phyloP scores from a whole-genome alignment of 495 filamentous ascomycete genomes.

The Hypoxylon lienhwacheense region DNA sequence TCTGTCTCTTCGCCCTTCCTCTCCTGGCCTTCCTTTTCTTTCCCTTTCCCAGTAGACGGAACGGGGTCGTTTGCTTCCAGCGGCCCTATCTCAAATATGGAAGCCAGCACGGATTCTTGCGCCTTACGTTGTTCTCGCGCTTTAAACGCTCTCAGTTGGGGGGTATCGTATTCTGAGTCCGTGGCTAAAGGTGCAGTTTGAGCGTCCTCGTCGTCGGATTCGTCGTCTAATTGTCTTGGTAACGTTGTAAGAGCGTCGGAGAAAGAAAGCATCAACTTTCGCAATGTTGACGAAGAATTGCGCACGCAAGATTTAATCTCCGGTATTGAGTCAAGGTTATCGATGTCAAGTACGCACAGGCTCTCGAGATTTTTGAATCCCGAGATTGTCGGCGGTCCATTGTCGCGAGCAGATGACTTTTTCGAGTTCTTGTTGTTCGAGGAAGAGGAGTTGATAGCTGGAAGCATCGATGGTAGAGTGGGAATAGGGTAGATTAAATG shows the following conservation, averaged over 20 bases:
- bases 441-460: conserved; percentile 3
- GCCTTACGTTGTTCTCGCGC: conserved; percentile 53
- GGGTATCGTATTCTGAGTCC: conserved; percentile 31
- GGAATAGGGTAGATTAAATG: conserved; percentile 7
- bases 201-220: conserved; percentile 57
- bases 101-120: conserved; percentile 58
- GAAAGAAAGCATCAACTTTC: conserved; percentile 59
- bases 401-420: conserved; percentile 13
- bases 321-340: conserved; percentile 54
- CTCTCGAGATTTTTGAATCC: conserved; percentile 59
- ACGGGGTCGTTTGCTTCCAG: conserved; percentile 33
- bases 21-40: conserved; percentile 22
- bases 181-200: conserved; percentile 34
- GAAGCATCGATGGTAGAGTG: neutral
- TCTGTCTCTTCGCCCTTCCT: no score
- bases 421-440: conserved; percentile 32
- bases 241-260: conserved; percentile 53
- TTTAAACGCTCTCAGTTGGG: conserved; percentile 44
- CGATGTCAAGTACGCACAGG: conserved; percentile 60
- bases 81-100: conserved; percentile 55
- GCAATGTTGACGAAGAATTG: conserved; percentile 54
- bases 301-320: conserved; percentile 58
- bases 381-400: conserved; percentile 54
- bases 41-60: conserved; percentile 34
- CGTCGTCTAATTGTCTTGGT: conserved; percentile 56